These are phyloP conservation scores for Pichiaceae sp. DNA, from an alignment of 1,139 yeast species.

Conservation along the genomic window DNA sequence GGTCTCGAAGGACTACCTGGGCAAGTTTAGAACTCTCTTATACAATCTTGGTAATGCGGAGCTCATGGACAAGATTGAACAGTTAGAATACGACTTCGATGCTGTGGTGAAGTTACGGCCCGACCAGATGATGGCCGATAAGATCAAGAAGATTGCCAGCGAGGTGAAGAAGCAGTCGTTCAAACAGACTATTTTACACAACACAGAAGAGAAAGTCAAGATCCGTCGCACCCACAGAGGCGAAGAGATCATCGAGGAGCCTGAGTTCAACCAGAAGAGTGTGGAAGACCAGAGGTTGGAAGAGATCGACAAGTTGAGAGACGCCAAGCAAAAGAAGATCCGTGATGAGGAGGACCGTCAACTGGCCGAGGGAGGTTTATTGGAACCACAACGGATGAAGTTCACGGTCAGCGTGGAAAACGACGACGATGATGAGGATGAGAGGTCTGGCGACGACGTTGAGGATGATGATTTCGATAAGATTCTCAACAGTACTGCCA, in stretches of 20 bases:
- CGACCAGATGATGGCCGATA: constrained; percentile 66
- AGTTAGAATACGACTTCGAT: constrained; percentile 37
- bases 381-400: constrained; percentile 1
- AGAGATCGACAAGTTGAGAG: constrained; percentile 26
- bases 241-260: constrained; percentile 62
- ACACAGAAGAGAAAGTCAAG: constrained; percentile 37
- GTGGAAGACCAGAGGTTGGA: constrained; percentile 36
- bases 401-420: constrained; percentile 6
- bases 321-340: constrained; percentile 12
- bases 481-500: constrained; percentile 8
- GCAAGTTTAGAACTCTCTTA: constrained; percentile 43
- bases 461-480: constrained; percentile 18
- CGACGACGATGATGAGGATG: constrained; percentile 9
- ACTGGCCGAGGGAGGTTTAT: constrained; percentile 6
- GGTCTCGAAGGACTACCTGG: constrained; percentile 39
- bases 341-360: constrained; percentile 3
- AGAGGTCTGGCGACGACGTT: constrained; percentile 4
- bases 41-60: constrained; percentile 46
- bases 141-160: constrained; percentile 60
- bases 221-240: constrained; percentile 81
- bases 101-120: constrained; percentile 51
- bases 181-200: constrained; percentile 53
- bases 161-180: constrained; percentile 63
- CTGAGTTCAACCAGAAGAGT: constrained; percentile 27
- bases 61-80: constrained; percentile 39